Evolutionary conservation across 2,329 filamentous ascomycete genomes (phyloP).

Genomic region (Fusarium brevicatenulatum): DNA sequence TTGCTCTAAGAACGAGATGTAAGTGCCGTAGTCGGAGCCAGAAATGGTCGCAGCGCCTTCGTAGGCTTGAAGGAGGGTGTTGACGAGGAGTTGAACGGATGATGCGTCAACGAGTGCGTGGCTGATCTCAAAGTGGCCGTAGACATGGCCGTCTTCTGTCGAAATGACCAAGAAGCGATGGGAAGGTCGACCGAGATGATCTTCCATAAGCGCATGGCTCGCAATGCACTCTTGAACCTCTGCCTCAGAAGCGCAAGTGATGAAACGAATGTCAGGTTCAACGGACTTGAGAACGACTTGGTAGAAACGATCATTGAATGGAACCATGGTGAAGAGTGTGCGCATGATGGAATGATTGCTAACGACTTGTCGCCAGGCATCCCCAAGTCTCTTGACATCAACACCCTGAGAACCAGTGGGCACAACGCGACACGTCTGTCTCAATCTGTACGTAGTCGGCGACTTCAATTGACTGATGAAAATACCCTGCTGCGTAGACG

Average conservation of each 20-base stretch:
- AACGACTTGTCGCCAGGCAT: background rate
- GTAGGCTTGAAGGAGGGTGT: background rate
- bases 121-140: background rate
- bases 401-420: background rate
- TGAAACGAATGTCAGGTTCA: background rate
- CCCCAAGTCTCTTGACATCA: background rate
- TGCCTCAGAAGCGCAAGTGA: background rate
- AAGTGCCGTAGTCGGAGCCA: background rate
- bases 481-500: background rate
- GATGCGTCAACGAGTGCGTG: background rate
- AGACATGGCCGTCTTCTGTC: background rate
- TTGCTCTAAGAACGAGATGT: background rate
- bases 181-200: background rate
- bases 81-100: background rate
- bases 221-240: background rate
- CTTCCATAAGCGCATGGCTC: background rate
- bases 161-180: background rate
- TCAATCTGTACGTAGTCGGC: background rate
- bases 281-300: background rate
- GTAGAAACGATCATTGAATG: background rate
- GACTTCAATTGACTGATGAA: background rate
- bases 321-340: background rate
- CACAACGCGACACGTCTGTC: background rate
- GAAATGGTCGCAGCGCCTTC: accelerated
- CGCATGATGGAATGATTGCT: background rate